Conservation (phyloP, 2,329 filamentous ascomycete genomes). For the Cercospora citrullina region DNA sequence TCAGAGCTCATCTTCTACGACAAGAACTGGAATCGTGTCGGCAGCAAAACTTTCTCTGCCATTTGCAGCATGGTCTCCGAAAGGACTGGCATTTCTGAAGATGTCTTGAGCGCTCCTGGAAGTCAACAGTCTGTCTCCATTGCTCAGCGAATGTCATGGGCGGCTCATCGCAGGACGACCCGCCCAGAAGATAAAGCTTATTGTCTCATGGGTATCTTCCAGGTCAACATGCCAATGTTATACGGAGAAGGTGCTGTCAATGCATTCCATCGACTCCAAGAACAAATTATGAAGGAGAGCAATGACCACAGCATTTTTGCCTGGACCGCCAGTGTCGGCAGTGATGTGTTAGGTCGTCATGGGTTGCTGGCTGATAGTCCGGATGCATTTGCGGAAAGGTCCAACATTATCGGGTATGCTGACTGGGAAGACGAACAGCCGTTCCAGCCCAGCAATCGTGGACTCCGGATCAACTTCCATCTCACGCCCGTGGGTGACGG, state of each 20-base stretch:
- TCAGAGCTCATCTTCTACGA: conserved; percentile 11
- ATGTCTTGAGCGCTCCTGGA: background rate
- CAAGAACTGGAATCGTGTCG: conserved; percentile 18
- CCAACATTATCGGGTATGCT: conserved; percentile 40
- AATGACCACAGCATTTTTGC: conserved; percentile 15
- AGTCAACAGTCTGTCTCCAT: conserved; percentile 14
- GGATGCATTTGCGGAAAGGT: conserved; percentile 31
- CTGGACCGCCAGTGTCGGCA: background rate
- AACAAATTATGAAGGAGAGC: conserved; percentile 26
- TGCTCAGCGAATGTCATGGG: conserved; percentile 29
- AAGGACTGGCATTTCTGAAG: conserved; percentile 7
- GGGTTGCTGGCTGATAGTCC: conserved; percentile 28
- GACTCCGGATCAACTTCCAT: conserved; percentile 22
- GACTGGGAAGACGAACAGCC: conserved; percentile 36
- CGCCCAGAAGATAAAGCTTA: conserved; percentile 48
- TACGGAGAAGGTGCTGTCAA: conserved; percentile 42
- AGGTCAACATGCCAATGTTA: conserved; percentile 47
- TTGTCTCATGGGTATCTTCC: conserved; percentile 48
- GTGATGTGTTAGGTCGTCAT: background rate
- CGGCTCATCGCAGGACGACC: conserved; percentile 19
- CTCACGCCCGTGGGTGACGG: conserved; percentile 16
- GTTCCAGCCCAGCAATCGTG: conserved; percentile 23
- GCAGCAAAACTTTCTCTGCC: conserved; percentile 5
- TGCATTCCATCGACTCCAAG: conserved; percentile 42
- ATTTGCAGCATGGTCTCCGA: conserved; percentile 1